These are phyloP conservation scores for Cryptosporidium viatorum DNA, from an alignment of 169 alveolate species.

Conservation along the genomic window DNA sequence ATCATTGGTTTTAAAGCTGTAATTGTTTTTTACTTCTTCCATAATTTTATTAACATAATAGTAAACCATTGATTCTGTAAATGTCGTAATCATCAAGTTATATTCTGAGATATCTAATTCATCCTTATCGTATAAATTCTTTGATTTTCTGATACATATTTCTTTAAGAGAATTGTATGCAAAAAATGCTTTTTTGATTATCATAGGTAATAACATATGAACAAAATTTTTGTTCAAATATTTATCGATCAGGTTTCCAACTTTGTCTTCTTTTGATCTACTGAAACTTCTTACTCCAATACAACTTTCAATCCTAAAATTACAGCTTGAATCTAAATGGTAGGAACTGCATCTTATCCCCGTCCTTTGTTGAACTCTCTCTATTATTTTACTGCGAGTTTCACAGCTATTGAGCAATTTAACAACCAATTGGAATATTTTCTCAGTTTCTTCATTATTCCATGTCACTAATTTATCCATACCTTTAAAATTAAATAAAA, in stretches of 20 bases:
- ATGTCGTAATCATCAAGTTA: constrained; percentile 17
- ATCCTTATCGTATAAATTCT: not conserved
- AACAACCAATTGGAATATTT: constrained; percentile 12
- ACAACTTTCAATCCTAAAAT: not conserved
- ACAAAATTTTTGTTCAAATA: not conserved
- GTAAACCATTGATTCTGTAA: constrained; percentile 42
- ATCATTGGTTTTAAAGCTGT: not conserved
- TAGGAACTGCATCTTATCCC: not conserved
- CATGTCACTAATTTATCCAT: constrained; percentile 2
- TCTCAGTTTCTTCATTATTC: constrained; percentile 21
- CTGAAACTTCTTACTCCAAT: constrained; percentile 18
- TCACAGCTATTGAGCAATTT: constrained; percentile 13
- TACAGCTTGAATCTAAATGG: not conserved
- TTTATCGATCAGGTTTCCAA: constrained; percentile 36
- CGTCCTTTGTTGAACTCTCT: constrained; percentile 24
- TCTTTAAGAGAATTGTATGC: constrained; percentile 24
- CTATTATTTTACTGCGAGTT: constrained; percentile 13
- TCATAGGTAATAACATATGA: constrained; percentile 14
- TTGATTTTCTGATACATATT: not conserved
- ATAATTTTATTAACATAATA: not conserved
- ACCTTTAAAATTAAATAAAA: not conserved
- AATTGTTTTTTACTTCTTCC: constrained; percentile 13
- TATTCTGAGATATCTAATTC: not conserved
- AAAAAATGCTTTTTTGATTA: constrained; percentile 23
- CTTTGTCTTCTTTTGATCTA: constrained; percentile 2